phyloP scores from a whole-genome alignment of 768 basidiomycete genomes.

The Tricholoma furcatifolium region DNA sequence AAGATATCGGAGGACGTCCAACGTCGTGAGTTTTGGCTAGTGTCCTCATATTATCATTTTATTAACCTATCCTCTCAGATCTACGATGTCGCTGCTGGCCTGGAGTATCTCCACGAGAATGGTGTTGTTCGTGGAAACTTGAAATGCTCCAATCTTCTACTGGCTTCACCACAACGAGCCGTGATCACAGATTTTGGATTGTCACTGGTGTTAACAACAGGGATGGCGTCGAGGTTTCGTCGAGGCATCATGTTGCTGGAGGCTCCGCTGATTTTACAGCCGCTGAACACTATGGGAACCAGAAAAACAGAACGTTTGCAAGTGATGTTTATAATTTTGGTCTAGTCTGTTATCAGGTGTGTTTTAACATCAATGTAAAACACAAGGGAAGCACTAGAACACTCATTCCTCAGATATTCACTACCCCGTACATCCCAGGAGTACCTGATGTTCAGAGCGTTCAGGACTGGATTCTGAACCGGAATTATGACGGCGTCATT shows the following conservation, averaged over 20 bases:
- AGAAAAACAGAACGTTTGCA: neutral
- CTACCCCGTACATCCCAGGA: too few relatives aligned
- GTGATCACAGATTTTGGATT: conserved; percentile 52
- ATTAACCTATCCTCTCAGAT: conserved; percentile 18
- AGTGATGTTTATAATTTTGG: conserved; percentile 15
- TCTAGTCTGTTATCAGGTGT: conserved; percentile 12
- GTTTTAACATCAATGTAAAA: too few relatives aligned
- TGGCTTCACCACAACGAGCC: conserved; percentile 40
- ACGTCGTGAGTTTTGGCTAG: too few relatives aligned
- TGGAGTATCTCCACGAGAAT: conserved; percentile 31
- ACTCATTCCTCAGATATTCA: too few relatives aligned
- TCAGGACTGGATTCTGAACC: too few relatives aligned
- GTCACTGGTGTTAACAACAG: conserved; percentile 12
- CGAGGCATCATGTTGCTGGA: conserved; percentile 4
- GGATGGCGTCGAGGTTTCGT: conserved; percentile 15
- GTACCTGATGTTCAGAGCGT: too few relatives aligned
- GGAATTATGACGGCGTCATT: too few relatives aligned
- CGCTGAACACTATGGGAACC: conserved; percentile 29
- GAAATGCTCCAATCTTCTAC: conserved; percentile 47
- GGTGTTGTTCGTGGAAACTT: conserved; percentile 45
- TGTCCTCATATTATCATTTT: conserved; percentile 5
- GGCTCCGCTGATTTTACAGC: conserved; percentile 24
- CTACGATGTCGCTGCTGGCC: conserved; percentile 29
- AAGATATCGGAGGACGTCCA: too few relatives aligned
- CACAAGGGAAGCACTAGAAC: too few relatives aligned